Evolutionary conservation across 2,329 filamentous ascomycete genomes (phyloP).

Genomic region (Botrytis deweyae): DNA sequence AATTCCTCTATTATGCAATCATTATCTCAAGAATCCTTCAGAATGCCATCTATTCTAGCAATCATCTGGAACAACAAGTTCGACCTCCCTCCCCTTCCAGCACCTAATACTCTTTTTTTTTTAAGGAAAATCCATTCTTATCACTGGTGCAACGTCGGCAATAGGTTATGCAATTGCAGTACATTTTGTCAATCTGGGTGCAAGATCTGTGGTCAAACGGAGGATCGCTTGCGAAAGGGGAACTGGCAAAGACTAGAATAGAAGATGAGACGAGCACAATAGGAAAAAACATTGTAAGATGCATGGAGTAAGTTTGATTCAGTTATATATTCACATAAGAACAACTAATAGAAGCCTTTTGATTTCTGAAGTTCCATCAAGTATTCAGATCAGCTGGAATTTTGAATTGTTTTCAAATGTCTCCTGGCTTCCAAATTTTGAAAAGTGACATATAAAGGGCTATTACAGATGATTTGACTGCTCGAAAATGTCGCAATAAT

Average conservation of each 20-base stretch:
- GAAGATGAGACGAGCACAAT: conserved; percentile 32
- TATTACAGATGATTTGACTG: neutral
- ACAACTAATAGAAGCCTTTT: neutral
- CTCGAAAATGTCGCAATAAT: neutral
- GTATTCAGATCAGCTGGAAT: neutral
- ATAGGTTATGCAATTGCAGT: conserved; percentile 45
- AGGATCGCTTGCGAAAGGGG: conserved; percentile 42
- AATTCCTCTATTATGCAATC: neutral
- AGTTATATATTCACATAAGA: conserved; percentile 9
- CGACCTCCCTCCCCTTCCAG: conserved; percentile 31
- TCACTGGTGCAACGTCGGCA: conserved; percentile 46
- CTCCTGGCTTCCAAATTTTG: neutral
- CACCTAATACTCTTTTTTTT: conserved; percentile 27
- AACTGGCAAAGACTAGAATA: conserved; percentile 42
- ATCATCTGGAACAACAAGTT: conserved; percentile 34
- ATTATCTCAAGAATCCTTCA: neutral
- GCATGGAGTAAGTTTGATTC: conserved; percentile 10
- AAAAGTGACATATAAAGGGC: neutral
- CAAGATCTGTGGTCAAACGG: conserved; percentile 44
- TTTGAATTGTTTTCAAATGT: neutral
- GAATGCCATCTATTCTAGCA: conserved; percentile 1
- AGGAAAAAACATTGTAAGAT: conserved; percentile 29
- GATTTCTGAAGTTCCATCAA: neutral
- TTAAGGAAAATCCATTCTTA: conserved; percentile 40
- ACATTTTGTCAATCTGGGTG: conserved; percentile 44